phyloP scores from a whole-genome alignment of 441 rosid genomes.

The Adansonia rubrostipa region DNA sequence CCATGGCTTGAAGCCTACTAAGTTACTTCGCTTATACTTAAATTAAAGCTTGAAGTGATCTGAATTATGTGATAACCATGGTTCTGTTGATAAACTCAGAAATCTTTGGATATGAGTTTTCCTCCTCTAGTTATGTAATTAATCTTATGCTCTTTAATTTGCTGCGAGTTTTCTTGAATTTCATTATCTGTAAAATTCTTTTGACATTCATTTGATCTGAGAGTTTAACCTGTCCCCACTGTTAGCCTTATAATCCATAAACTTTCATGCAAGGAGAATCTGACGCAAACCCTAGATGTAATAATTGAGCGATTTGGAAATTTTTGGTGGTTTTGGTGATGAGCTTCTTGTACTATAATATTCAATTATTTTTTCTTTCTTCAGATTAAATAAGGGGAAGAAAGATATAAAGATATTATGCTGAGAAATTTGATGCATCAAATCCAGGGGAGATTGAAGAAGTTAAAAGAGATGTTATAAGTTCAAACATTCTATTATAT shows the following conservation, averaged over 20 bases:
- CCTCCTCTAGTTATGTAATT: background rate
- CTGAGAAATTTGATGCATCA: conserved; percentile 75
- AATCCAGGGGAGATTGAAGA: conserved; percentile 65
- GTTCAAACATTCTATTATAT: conserved; percentile 31
- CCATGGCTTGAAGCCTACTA: background rate
- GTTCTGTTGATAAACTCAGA: conserved; percentile 2
- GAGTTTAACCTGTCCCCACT: conserved; percentile 4
- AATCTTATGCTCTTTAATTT: background rate
- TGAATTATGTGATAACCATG: background rate
- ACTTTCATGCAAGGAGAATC: background rate
- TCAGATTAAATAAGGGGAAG: conserved; percentile 90
- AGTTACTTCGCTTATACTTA: background rate
- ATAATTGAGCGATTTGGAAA: background rate
- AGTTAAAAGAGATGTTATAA: conserved; percentile 78
- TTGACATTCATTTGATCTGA: conserved; percentile 13
- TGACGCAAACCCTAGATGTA: background rate
- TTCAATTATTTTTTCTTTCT: background rate
- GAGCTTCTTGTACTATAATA: conserved; percentile 2
- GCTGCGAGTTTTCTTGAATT: background rate
- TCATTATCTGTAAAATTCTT: background rate
- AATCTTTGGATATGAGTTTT: background rate
- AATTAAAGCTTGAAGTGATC: background rate
- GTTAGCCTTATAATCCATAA: background rate
- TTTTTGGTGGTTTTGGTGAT: background rate
- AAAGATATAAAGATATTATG: conserved; percentile 94